Conservation (phyloP, 1,284 basidiomycete species). For the Ceratobasidium papillatum region DNA sequence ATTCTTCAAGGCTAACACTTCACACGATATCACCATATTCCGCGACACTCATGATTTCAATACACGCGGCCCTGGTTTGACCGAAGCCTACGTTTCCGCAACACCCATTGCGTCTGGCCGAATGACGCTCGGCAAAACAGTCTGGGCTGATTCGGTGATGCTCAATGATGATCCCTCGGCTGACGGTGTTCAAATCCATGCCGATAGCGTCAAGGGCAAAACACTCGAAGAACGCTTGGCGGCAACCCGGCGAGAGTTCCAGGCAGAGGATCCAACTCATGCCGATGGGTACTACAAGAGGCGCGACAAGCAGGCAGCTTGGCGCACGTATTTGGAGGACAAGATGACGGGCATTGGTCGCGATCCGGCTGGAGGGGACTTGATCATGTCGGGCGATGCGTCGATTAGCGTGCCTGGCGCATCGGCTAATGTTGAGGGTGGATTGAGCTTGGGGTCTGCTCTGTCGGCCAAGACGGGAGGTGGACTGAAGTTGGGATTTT, state of each 20-base stretch:
- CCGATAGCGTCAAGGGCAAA: slow-evolving; percentile 13
- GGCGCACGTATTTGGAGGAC: slow-evolving; percentile 9
- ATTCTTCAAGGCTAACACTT: slow-evolving; percentile 7
- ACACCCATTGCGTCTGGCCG: slow-evolving; percentile 6
- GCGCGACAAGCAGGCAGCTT: slow-evolving; percentile 22
- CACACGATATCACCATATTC: slow-evolving; percentile 7
- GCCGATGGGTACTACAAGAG: slow-evolving; percentile 15
- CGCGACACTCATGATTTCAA: slow-evolving; percentile 1
- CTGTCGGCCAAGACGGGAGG: background rate
- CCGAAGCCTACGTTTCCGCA: background rate
- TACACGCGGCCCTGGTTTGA: slow-evolving; percentile 11
- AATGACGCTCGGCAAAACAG: slow-evolving; percentile 14
- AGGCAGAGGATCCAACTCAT: slow-evolving; percentile 18
- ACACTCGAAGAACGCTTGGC: slow-evolving; percentile 24
- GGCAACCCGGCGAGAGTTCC: slow-evolving; percentile 5
- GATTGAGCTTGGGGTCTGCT: background rate
- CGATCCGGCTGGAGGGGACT: slow-evolving; percentile 1
- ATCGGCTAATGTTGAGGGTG: background rate
- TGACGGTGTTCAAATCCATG: background rate
- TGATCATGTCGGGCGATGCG: background rate
- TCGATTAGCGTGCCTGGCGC: background rate
- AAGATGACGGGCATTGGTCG: slow-evolving; percentile 20
- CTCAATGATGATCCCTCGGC: slow-evolving; percentile 22
- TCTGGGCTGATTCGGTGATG: slow-evolving; percentile 7
- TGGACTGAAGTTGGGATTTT: background rate